A percentile compares a stretch with the other conserved stretches of the same genome.
Evolutionary conservation across 2,329 filamentous ascomycete genomes (phyloP).

Genomic region (Aspergillus amoenus): DNA sequence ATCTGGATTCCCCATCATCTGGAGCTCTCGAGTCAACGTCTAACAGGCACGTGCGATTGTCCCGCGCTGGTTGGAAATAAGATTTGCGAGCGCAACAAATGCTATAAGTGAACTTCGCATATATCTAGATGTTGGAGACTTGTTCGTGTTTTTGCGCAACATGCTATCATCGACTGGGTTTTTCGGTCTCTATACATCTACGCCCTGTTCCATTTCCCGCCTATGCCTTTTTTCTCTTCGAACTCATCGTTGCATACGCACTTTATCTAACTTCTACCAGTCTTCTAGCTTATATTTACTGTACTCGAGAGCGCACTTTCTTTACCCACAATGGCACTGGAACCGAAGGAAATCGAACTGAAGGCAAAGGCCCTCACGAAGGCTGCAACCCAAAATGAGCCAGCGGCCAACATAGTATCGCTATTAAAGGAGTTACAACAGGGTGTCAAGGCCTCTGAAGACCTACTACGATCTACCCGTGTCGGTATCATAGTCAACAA

Average conservation of each 20-base stretch:
- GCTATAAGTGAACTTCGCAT: neutral
- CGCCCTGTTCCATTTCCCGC: neutral
- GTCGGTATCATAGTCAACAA: constrained; percentile 89
- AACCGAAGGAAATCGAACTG: constrained; percentile 76
- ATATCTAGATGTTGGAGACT: neutral
- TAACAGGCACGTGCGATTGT: constrained; percentile 12
- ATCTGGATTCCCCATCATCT: neutral
- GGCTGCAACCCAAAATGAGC: constrained; percentile 72
- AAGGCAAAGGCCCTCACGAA: constrained; percentile 79
- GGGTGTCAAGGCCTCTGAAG: constrained; percentile 80
- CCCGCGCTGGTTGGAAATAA: neutral
- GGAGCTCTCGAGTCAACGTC: neutral
- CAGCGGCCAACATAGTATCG: constrained; percentile 67
- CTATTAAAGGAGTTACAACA: constrained; percentile 78
- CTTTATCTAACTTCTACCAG: constrained; percentile 3
- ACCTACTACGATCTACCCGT: constrained; percentile 84
- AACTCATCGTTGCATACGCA: neutral
- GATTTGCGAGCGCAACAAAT: neutral
- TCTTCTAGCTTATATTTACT: neutral
- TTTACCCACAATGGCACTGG: constrained; percentile 54
- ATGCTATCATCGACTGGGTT: neutral
- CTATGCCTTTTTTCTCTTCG: neutral
- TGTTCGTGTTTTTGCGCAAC: neutral
- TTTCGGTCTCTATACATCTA: neutral
- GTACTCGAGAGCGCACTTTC: neutral